A percentile compares a stretch with the other conserved stretches of the same genome.
These are phyloP conservation scores for Colletotrichum zoysiae DNA, from an alignment of 2,329 filamentous ascomycete species.

Conservation along the genomic window DNA sequence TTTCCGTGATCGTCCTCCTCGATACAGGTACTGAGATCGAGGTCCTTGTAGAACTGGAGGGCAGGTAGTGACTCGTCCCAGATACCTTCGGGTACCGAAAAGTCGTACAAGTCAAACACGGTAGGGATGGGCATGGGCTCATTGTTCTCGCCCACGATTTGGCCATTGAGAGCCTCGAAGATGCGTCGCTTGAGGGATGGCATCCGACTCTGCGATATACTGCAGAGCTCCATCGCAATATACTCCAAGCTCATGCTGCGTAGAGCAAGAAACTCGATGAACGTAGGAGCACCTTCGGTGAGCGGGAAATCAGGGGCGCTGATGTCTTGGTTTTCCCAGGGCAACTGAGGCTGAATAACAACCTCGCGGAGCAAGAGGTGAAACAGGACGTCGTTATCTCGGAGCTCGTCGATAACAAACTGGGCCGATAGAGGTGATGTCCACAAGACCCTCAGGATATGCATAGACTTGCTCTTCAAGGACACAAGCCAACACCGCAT, in stretches of 20 bases:
- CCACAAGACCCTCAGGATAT: conserved; percentile 86
- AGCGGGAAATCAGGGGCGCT: conserved; percentile 75
- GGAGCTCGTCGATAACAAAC: conserved; percentile 83
- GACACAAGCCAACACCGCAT: conserved; percentile 77
- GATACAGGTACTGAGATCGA: conserved; percentile 76
- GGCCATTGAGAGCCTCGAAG: conserved; percentile 82
- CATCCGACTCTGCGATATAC: conserved; percentile 77
- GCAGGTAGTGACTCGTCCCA: conserved; percentile 66
- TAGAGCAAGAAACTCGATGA: conserved; percentile 82
- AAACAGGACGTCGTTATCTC: conserved; percentile 83
- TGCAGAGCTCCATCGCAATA: conserved; percentile 84
- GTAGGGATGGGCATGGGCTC: conserved; percentile 77
- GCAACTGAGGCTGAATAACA: conserved; percentile 75
- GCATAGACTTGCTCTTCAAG: conserved; percentile 76
- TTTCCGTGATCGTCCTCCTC: conserved; percentile 70
- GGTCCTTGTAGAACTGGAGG: conserved; percentile 71
- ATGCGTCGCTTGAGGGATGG: conserved; percentile 78
- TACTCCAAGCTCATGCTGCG: conserved; percentile 87
- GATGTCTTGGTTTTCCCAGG: conserved; percentile 80
- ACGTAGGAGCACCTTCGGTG: conserved; percentile 74
- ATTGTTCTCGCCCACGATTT: conserved; percentile 75
- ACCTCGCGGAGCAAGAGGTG: conserved; percentile 79
- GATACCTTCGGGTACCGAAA: conserved; percentile 70
- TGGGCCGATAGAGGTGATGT: conserved; percentile 81
- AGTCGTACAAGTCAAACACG: conserved; percentile 94